phyloP scores from a whole-genome alignment of 495 filamentous ascomycete genomes.

The Penicillium silybi region DNA sequence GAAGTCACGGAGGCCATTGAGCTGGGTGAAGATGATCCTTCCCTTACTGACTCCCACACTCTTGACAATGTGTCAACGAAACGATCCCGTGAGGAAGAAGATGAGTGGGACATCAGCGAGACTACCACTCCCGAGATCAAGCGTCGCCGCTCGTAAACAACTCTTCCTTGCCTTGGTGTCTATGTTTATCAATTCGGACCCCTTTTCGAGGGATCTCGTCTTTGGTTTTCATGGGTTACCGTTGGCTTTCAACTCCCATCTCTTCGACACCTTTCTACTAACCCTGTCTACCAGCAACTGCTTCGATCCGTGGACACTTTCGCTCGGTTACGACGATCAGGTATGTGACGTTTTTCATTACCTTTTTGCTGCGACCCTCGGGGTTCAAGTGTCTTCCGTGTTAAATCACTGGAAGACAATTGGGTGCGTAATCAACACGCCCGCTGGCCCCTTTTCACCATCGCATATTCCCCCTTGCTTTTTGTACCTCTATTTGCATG shows the following conservation, averaged over 20 bases:
- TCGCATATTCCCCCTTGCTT: background rate
- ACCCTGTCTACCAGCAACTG: constrained; percentile 13
- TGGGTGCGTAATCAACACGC: background rate
- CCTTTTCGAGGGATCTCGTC: background rate
- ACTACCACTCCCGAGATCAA: constrained; percentile 23
- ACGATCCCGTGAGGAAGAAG: constrained; percentile 30
- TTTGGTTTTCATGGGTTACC: background rate
- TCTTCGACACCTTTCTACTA: constrained; percentile 7
- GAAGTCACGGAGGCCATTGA: constrained; percentile 17
- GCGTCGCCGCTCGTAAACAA: constrained; percentile 26
- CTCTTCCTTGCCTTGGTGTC: background rate
- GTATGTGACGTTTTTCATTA: constrained; percentile 16
- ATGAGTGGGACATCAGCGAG: constrained; percentile 25
- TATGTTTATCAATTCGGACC: background rate
- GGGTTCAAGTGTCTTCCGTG: background rate
- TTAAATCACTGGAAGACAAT: background rate
- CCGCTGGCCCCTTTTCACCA: background rate
- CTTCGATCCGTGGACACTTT: constrained; percentile 1
- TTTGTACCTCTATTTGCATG: background rate
- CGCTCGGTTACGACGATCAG: constrained; percentile 4
- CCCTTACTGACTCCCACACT: constrained; percentile 16
- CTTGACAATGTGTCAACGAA: constrained; percentile 21
- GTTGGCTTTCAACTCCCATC: background rate
- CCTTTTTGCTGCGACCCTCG: background rate
- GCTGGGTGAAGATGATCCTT: constrained; percentile 19